A percentile compares a stretch with the other conserved stretches of the same genome.
Conservation (phyloP, 495 filamentous ascomycete genomes). For the Jackrogersella multiformis region DNA sequence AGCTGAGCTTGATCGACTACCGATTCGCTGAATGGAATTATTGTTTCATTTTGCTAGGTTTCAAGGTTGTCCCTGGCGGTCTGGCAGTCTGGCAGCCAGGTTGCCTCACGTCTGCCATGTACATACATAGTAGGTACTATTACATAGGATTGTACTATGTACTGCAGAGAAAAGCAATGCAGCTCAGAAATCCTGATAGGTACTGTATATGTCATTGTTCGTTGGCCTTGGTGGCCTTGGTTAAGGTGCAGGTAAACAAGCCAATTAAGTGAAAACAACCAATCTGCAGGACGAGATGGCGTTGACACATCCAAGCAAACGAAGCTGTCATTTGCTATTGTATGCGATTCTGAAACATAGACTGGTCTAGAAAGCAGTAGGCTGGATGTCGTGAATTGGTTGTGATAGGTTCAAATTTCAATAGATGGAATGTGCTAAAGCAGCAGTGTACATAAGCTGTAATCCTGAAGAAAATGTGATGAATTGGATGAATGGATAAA, state of each 20-base stretch:
- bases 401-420: constrained; percentile 26
- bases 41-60: constrained; percentile 21
- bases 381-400: constrained; percentile 2
- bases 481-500: too few species aligned
- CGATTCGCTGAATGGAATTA: constrained; percentile 2
- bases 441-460: too few species aligned
- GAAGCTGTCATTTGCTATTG: constrained; percentile 16
- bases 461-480: constrained; percentile 22
- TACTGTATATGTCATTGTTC: background rate
- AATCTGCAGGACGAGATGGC: constrained; percentile 1
- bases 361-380: constrained; percentile 18
- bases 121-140: background rate
- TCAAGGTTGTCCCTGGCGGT: constrained; percentile 16
- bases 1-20: constrained; percentile 5
- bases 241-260: background rate
- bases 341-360: constrained; percentile 31
- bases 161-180: constrained; percentile 29
- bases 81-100: too few species aligned
- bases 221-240: too few species aligned
- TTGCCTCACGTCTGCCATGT: constrained; percentile 5
- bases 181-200: constrained; percentile 11
- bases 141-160: too few species aligned
- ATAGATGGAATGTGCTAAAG: background rate
- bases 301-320: constrained; percentile 11
- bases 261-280: constrained; percentile 5